phyloP scores from a whole-genome alignment of 164 flowering plant genomes.

The Protea cynaroides region DNA sequence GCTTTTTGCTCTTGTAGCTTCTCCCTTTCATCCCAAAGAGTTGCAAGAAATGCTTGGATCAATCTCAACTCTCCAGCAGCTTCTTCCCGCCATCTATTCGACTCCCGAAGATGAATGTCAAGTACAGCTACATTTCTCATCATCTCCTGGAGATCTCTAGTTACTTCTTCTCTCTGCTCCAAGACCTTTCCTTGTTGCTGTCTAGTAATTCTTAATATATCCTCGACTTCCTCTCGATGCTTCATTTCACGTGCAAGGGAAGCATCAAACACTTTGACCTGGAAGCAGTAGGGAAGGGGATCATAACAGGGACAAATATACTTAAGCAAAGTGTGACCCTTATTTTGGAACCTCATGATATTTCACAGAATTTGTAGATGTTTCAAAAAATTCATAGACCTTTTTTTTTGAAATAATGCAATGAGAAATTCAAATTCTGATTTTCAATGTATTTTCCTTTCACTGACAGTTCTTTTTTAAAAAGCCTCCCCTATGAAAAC shows the following conservation, averaged over 20 bases:
- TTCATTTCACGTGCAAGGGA: constrained; percentile 44
- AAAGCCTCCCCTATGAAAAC: neutral
- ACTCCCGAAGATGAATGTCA: constrained; percentile 49
- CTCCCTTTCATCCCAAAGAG: constrained; percentile 48
- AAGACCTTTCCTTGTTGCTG: constrained; percentile 43
- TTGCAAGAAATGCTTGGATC: constrained; percentile 47
- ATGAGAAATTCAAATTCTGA: no score
- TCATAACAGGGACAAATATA: neutral
- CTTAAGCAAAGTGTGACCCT: neutral
- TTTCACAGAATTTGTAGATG: no score
- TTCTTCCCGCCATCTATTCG: constrained; percentile 41
- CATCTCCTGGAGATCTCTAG: constrained; percentile 39
- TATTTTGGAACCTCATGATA: no score
- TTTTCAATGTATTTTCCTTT: no score
- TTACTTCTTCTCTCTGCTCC: constrained; percentile 37
- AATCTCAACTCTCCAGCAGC: constrained; percentile 45
- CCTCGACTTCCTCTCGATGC: constrained; percentile 53
- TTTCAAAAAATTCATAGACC: no score
- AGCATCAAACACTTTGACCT: constrained; percentile 56
- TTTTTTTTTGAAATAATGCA: no score
- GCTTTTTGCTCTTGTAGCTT: constrained; percentile 43
- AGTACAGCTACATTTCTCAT: constrained; percentile 50
- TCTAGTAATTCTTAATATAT: constrained; percentile 29
- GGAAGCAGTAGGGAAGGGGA: constrained; percentile 7
- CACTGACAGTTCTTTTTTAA: no score